Percentiles rank a stretch among this genome's conserved stretches.
phyloP scores from a whole-genome alignment of 768 basidiomycete species.

The Boletus vinaceobasis region DNA sequence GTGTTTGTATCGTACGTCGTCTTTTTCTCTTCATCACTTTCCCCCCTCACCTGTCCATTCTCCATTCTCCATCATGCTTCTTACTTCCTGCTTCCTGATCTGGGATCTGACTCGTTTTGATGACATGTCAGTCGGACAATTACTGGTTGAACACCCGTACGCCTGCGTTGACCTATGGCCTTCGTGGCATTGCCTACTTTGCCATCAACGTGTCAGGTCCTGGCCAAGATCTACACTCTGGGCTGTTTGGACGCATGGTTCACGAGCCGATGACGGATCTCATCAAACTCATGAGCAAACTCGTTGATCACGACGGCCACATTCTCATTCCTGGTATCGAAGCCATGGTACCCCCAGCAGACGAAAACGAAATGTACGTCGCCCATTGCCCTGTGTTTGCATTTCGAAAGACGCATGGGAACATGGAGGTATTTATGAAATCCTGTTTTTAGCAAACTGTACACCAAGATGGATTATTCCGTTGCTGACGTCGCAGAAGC shows the following conservation, averaged over 20 bases:
- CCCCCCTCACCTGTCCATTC: neutral
- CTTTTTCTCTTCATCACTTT: neutral
- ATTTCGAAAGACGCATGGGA: neutral
- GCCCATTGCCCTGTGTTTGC: neutral
- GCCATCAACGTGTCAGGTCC: slow-evolving; percentile 81
- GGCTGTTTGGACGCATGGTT: slow-evolving; percentile 76
- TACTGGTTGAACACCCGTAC: slow-evolving; percentile 89
- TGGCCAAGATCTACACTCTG: slow-evolving; percentile 85
- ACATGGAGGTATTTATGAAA: neutral
- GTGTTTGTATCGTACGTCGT: slow-evolving; percentile 80
- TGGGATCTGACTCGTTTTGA: neutral
- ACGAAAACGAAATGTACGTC: slow-evolving; percentile 65
- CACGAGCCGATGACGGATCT: slow-evolving; percentile 96
- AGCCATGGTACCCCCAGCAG: slow-evolving; percentile 73
- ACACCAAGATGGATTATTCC: slow-evolving; percentile 70
- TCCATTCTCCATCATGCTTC: no score
- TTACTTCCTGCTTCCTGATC: neutral
- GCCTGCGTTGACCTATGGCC: slow-evolving; percentile 80
- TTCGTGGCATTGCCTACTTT: slow-evolving; percentile 87
- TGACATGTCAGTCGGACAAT: slow-evolving; percentile 67
- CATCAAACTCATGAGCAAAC: slow-evolving; percentile 75
- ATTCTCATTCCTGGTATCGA: slow-evolving; percentile 90
- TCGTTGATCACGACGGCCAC: slow-evolving; percentile 73
- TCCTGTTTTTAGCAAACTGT: slow-evolving; percentile 49
- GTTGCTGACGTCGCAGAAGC: slow-evolving; percentile 70